phyloP scores from a whole-genome alignment of 2,329 filamentous ascomycete species.

The Stachybotrys chlorohalonatus region DNA sequence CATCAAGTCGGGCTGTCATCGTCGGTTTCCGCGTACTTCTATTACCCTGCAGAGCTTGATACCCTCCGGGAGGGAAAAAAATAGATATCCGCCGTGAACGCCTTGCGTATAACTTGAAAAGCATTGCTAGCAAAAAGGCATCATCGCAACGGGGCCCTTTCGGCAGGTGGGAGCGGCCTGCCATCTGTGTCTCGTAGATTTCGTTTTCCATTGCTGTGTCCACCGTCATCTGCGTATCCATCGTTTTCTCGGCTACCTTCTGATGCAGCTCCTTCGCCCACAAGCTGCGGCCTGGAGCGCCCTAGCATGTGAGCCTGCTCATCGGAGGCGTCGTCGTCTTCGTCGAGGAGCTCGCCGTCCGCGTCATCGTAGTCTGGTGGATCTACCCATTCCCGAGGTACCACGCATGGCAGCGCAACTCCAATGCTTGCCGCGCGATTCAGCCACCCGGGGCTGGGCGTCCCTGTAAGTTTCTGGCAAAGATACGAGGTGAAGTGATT shows the following conservation, averaged over 20 bases:
- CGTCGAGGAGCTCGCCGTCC: conserved; percentile 59
- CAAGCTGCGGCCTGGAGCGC: conserved; percentile 20
- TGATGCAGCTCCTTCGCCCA: conserved; percentile 13
- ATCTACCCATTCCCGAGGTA: conserved; percentile 73
- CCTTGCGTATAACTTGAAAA: neutral
- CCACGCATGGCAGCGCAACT: conserved; percentile 70
- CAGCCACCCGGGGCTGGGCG: conserved; percentile 63
- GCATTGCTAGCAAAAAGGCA: neutral
- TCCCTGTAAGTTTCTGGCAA: conserved; percentile 63
- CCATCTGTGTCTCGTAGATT: conserved; percentile 40
- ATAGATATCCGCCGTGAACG: neutral
- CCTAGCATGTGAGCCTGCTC: conserved; percentile 53
- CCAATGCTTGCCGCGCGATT: conserved; percentile 81
- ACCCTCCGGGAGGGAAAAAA: neutral
- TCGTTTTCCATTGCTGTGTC: conserved; percentile 28
- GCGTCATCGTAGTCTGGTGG: conserved; percentile 67
- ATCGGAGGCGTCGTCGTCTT: conserved; percentile 36
- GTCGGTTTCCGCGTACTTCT: conserved; percentile 9
- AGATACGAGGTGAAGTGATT: conserved; percentile 80
- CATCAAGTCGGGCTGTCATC: conserved; percentile 10
- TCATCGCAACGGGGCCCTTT: conserved; percentile 34
- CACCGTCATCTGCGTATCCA: conserved; percentile 33
- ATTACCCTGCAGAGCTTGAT: conserved; percentile 11
- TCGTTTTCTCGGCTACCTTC: conserved; percentile 19
- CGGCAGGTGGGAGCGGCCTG: conserved; percentile 40